Evolutionary conservation across 78 protist species (phyloP), one percentile per base, ranked within the genome.

Genomic region (Pigoraptor vietnamica): DNA sequence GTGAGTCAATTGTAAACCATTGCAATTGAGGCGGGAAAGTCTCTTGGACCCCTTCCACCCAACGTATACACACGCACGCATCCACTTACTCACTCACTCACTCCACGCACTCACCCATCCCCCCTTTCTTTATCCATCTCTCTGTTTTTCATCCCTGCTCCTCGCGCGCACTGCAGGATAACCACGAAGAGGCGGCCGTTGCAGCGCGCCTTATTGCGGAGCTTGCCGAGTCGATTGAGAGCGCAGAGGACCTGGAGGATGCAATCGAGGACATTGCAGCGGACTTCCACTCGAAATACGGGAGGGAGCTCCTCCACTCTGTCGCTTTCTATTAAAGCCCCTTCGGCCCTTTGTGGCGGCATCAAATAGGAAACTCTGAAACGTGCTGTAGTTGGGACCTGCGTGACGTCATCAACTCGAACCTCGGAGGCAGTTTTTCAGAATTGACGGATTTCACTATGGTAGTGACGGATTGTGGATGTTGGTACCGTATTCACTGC

Each of bases 131-230:
- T n/a, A n/a, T n/a, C n/a, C n/a, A n/a, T 48, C 14, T 48, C 6
- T 48, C 67, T 48, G 67, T 48, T 48, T 48, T 14, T 48, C 67
- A 48, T 48, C 6, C 14, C 6, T 48, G 6, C 67, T 48, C 67
- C 6, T 48, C 14, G 6, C 14, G 67, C 14, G 67, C 67, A 48
- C 67, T 21, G 14, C 6, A 48, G 84, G 84, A 79, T 25, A 79
- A 79, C 84, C 84, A 79, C 84, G 84, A 79, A 25, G 84, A 79
- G 84, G 84, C 84, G 23, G 32, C 84, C 32, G 84, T 79, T 79
- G 84, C 32, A 21, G 84, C 84, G 10, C 9, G 10, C 32, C n/a
- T 79, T 2, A 79, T 79, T 2, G 21, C 32, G 32, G 32, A 79
- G 14, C 21, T 79, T 2, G 21, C 34, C n/a, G 32, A 79, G 32